Base-by-base conservation (phyloP, 2,329 filamentous ascomycete species). In the Neofusicoccum sp. region DNA sequence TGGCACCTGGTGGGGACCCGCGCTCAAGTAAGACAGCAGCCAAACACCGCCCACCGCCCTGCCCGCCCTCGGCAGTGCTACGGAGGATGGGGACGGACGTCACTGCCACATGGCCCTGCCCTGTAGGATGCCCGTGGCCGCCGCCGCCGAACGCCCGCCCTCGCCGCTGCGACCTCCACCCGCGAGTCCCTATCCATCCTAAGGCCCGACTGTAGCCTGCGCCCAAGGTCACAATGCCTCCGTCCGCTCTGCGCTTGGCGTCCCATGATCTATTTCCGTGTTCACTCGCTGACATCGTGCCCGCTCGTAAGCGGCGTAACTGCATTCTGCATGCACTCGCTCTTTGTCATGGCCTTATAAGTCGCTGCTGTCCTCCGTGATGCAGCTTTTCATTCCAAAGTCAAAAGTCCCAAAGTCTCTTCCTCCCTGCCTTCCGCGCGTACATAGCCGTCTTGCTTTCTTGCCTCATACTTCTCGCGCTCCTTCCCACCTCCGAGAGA, bases 251-350 rank as follows among this genome's bases (percentile, higher is more conserved):
- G 12, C 30, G 30, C 41, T 49, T 56, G 47, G 45, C 48, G 28
- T 47, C 59, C 49, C 59, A 48, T 61, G 59, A 61, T 57, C 59
- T 61, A 45, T 61, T 57, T 61, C 31, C 33, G 59, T 57, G 59
- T 45, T 38, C 34, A 33, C 26, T 51, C 30, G 59, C 44, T 61
- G 51, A 45, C 48, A 14, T 59, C 30, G 41, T 20, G 38, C 6
- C 40, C 31, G 30, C 30, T 36, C 20, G 45, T 60, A 45, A 58
- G 54, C 54, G 43, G 41, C 44, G 41, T 43, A 58, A 47, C 9
- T 40, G 57, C 57, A 51, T 40, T 34, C 26, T 51, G 57, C 57
- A 60, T 60, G 38, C 34, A 48, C 57, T 41, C 44, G 26, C 57
- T 41, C 26, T 60, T 60, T 48, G 44, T 54, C 49, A 24, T 28